phyloP scores from a whole-genome alignment of 140 eudicot species.

The Senecio squalidus region DNA sequence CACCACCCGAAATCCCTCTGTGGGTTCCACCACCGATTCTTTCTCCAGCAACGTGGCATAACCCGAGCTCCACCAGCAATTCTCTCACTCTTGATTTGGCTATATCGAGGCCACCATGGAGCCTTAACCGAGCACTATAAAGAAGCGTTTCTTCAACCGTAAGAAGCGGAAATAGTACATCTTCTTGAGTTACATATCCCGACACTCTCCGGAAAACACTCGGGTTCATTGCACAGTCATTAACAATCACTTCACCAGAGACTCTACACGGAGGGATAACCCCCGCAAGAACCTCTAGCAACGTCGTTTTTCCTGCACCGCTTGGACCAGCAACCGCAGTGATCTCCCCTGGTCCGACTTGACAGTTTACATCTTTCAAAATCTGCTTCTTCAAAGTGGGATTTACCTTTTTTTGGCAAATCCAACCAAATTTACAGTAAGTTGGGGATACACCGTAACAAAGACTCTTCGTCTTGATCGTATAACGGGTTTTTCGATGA shows the following conservation, averaged over 20 bases:
- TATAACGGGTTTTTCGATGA: constrained; percentile 27
- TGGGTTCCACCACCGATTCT: constrained; percentile 42
- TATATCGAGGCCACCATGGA: constrained; percentile 14
- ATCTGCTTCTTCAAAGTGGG: constrained; percentile 25
- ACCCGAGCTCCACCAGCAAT: constrained; percentile 52
- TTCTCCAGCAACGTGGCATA: constrained; percentile 42
- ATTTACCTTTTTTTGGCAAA: constrained; percentile 15
- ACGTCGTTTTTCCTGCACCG: constrained; percentile 77
- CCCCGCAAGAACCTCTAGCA: constrained; percentile 61
- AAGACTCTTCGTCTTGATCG: constrained; percentile 35
- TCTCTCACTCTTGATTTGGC: constrained; percentile 26
- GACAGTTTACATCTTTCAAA: constrained; percentile 43
- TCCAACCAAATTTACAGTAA: constrained; percentile 3
- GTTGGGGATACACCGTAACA: constrained; percentile 31
- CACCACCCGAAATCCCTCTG: constrained; percentile 76
- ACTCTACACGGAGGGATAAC: constrained; percentile 32
- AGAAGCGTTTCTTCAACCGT: constrained; percentile 68
- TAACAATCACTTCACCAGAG: constrained; percentile 49
- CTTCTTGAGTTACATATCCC: constrained; percentile 70
- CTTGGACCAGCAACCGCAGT: constrained; percentile 79
- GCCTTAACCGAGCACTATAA: constrained; percentile 60
- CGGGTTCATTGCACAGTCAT: constrained; percentile 32
- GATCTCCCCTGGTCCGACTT: constrained; percentile 61
- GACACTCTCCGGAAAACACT: constrained; percentile 38
- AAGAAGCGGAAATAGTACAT: constrained; percentile 57